phyloP scores from a whole-genome alignment of 176 grass and related monocot genomes.

The Chrysopogon serrulatus region DNA sequence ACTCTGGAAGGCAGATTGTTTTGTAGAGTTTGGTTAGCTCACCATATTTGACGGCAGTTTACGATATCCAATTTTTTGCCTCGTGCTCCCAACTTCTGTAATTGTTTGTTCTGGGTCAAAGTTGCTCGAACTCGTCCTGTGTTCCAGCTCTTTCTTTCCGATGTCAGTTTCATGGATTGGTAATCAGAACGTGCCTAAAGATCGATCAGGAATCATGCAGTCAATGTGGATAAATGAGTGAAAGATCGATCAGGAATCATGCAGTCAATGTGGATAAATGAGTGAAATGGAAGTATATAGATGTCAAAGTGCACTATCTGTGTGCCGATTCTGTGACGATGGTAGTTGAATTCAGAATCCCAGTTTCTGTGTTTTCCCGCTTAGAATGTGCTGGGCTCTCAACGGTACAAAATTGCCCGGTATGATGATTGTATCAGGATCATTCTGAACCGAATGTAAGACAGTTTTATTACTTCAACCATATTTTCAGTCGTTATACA shows the following conservation, averaged over 20 bases:
- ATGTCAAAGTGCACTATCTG: neutral
- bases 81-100: neutral
- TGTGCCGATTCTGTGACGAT: neutral
- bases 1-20: slow-evolving; percentile 49
- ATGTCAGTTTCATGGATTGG: neutral
- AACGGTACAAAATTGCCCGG: neutral
- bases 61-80: neutral
- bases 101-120: neutral
- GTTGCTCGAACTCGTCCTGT: neutral
- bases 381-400: neutral
- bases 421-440: too few relatives aligned
- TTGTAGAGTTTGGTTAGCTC: slow-evolving; percentile 38
- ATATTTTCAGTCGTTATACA: neutral
- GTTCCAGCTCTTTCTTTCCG: neutral
- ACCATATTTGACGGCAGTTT: slow-evolving; percentile 31
- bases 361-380: neutral
- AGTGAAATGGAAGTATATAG: neutral
- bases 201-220: neutral
- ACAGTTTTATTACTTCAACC: neutral
- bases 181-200: neutral
- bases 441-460: neutral
- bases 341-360: neutral
- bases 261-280: neutral
- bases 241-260: neutral
- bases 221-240: neutral